Evolutionary conservation across 305 asterid genomes (phyloP).

Genomic region (Solanum hybrid): DNA sequence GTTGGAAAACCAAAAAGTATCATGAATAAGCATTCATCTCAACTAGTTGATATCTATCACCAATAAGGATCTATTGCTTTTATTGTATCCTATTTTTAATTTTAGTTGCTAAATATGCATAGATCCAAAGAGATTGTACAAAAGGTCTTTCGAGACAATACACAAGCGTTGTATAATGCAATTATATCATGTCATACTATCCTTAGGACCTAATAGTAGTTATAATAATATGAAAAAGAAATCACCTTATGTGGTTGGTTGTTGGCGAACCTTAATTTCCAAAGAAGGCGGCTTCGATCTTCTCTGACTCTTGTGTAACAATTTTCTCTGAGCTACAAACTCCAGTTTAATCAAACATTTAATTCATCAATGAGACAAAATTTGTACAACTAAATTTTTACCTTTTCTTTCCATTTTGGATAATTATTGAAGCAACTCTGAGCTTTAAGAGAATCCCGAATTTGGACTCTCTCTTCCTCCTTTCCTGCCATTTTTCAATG

Average conservation of each 20-base stretch:
- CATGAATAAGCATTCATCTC: neutral
- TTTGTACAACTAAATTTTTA: neutral
- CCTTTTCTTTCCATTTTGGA: slow-evolving; percentile 73
- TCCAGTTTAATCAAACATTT: neutral
- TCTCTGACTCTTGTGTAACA: slow-evolving; percentile 76
- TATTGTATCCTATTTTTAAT: neutral
- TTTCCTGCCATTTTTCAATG: slow-evolving; percentile 24
- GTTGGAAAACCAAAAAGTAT: too few species aligned
- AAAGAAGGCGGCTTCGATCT: slow-evolving; percentile 70
- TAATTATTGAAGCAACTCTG: slow-evolving; percentile 40
- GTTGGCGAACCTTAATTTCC: slow-evolving; percentile 60
- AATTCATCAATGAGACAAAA: neutral
- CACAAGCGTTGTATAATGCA: neutral
- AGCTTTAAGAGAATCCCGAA: slow-evolving; percentile 46
- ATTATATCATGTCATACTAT: neutral
- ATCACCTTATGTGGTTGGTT: slow-evolving; percentile 34
- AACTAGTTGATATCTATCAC: neutral
- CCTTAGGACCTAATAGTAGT: neutral
- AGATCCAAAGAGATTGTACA: neutral
- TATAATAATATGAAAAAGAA: neutral
- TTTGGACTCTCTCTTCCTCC: slow-evolving; percentile 9
- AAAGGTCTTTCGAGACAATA: neutral
- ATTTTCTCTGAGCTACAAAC: slow-evolving; percentile 68
- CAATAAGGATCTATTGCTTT: neutral
- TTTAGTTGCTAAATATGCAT: neutral